Percentiles rank a stretch among this genome's conserved stretches.
These are phyloP conservation scores for Schoenoplectus tabernaemontani DNA, from an alignment of 202 grass and related monocot species.

Conservation along the genomic window DNA sequence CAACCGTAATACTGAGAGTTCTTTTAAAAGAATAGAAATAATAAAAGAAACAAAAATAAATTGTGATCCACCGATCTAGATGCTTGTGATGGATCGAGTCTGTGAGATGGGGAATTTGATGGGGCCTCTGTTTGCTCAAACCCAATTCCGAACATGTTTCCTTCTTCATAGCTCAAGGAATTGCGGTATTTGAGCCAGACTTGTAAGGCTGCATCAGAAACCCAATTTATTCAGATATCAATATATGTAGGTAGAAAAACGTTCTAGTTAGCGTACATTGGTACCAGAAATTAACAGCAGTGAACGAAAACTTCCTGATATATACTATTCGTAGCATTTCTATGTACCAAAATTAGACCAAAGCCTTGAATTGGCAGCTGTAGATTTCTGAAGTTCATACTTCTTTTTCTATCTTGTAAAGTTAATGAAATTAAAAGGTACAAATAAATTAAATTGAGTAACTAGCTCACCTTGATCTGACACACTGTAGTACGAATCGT, in stretches of 20 bases:
- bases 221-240: not conserved
- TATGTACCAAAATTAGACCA: too few relatives aligned
- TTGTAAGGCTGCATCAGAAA: conserved; percentile 4
- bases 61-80: not conserved
- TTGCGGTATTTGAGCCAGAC: conserved; percentile 11
- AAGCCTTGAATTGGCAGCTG: conserved; percentile 1
- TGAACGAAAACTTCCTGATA: not conserved
- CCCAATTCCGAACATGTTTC: not conserved
- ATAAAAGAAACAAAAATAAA: conserved; percentile 7
- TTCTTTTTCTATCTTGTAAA: not conserved
- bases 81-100: conserved; percentile 7
- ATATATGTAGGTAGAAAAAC: not conserved
- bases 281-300: not conserved
- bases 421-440: not conserved
- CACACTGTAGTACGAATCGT: conserved; percentile 39
- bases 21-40: conserved; percentile 13
- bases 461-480: conserved; percentile 45
- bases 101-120: not conserved
- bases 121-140: conserved; percentile 10
- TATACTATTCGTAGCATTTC: too few relatives aligned
- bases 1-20: not conserved
- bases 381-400: not conserved
- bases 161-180: conserved; percentile 6
- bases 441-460: not conserved
- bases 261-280: not conserved